Percentiles rank a stretch among this genome's conserved stretches.
These are phyloP conservation scores for Penicillium bovifimosum DNA, from an alignment of 495 filamentous ascomycete genomes.

Conservation along the genomic window DNA sequence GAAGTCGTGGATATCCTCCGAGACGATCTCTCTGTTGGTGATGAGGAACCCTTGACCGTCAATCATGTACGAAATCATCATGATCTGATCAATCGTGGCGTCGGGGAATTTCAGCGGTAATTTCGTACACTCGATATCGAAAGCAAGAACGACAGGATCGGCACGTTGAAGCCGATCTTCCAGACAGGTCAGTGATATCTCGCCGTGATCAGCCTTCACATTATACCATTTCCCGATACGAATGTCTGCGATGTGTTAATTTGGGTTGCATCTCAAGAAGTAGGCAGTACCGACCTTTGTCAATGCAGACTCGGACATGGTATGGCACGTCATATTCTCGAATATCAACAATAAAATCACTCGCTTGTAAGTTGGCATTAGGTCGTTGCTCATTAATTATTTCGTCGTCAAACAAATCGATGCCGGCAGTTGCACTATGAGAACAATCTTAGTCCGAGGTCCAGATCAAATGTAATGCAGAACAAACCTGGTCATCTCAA, in stretches of 20 bases:
- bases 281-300: slow-evolving; percentile 58
- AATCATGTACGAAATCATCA: slow-evolving; percentile 99
- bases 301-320: slow-evolving; percentile 97
- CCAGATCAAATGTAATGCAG: background rate
- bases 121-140: slow-evolving; percentile 97
- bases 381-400: slow-evolving; percentile 76
- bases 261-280: background rate
- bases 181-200: slow-evolving; percentile 72
- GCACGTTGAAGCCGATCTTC: slow-evolving; percentile 84
- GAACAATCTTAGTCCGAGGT: background rate
- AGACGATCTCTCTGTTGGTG: slow-evolving; percentile 96
- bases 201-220: slow-evolving; percentile 88
- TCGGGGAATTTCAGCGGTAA: slow-evolving; percentile 98
- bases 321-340: slow-evolving; percentile 99
- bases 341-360: slow-evolving; percentile 98
- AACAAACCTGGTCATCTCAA: slow-evolving; percentile 82
- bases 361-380: slow-evolving; percentile 79
- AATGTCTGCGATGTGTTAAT: slow-evolving; percentile 57
- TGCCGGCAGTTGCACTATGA: slow-evolving; percentile 71
- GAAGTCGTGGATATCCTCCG: slow-evolving; percentile 95
- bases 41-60: slow-evolving; percentile 97
- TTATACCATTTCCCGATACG: slow-evolving; percentile 97
- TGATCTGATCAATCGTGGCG: slow-evolving; percentile 89
- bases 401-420: slow-evolving; percentile 95
- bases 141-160: slow-evolving; percentile 94